phyloP scores from a whole-genome alignment of 2,329 filamentous ascomycete species.

The Davidsoniella neocaledoniae region DNA sequence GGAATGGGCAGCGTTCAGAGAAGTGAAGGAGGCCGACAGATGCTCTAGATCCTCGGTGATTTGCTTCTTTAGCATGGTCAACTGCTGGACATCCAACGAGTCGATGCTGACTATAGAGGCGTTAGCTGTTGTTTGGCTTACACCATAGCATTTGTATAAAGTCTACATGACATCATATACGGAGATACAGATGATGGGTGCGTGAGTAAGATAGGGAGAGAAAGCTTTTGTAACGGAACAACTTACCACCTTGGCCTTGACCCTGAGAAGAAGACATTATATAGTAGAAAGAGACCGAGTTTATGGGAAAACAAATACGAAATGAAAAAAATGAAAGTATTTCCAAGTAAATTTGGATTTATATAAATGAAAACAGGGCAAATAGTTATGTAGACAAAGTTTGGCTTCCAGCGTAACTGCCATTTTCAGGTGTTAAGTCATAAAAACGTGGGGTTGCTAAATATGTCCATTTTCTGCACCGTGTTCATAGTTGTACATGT shows the following conservation, averaged over 20 bases:
- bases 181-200: not conserved
- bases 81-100: slow-evolving; percentile 66
- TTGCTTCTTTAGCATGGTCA: slow-evolving; percentile 85
- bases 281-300: too few relatives aligned
- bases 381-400: too few relatives aligned
- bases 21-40: slow-evolving; percentile 75
- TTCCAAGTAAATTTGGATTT: too few relatives aligned
- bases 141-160: not conserved
- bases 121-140: not conserved
- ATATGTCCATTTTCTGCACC: not conserved
- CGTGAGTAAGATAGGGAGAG: not conserved
- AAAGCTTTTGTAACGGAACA: not conserved
- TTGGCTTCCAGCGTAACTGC: not conserved
- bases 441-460: slow-evolving; percentile 1
- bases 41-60: slow-evolving; percentile 93
- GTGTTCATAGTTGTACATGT: not conserved
- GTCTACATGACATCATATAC: not conserved
- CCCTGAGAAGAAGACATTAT: slow-evolving; percentile 8
- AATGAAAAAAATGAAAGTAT: too few relatives aligned
- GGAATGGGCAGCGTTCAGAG: slow-evolving; percentile 73
- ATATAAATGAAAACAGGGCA: too few relatives aligned
- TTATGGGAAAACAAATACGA: too few relatives aligned
- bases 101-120: slow-evolving; percentile 40
- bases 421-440: not conserved
- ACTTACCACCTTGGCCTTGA: slow-evolving; percentile 7